Evolutionary conservation across 768 basidiomycete genomes (phyloP), one percentile per base, ranked within the genome.

Genomic region (Boletus reticulatus): DNA sequence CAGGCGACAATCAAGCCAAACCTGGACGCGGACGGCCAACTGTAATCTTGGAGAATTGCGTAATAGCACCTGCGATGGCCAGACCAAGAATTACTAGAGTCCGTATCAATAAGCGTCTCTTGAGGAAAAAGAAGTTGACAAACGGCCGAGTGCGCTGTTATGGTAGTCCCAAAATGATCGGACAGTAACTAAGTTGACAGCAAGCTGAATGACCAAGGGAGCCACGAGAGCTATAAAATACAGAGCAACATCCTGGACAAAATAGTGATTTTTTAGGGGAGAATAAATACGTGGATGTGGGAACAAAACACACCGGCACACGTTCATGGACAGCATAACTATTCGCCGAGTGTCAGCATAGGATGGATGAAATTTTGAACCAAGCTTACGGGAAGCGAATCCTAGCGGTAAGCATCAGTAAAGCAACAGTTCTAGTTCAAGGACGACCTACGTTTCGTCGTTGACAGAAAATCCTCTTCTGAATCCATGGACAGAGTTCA

Each of bases 151-250:
- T 9, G 60, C 65, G 46, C 88, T 78, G 63, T 84, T 87, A 66
- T 97, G 95, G 31, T 88, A 74, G 65, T 97, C 95, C 94, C 94
- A 98, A 76, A 84, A 85, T 4, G 85, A 88, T n/a, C 88, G 81
- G 29, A 92, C 76, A 20, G 92, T 87, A 14, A 89, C 47, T 20
- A 84, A 55, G 62, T 91, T 90, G 61, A 95, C 79, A 19, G 84
- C 60, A 19, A 86, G 78, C 64, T 92, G 84, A 42, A 93, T 73
- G 43, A 84, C 63, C 20, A 92, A 67, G 0, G 95, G 95, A 4
- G 89, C 78, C 3, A 86, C 82, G 27, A 80, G 45, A 12, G 80
- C 78, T 48, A 86, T 82, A 13, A 84, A 58, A 61, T 78, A 80
- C 7, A 86, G 64, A 16, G 79, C 82, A 43, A 73, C 19, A 62